A percentile compares a stretch with the other conserved stretches of the same genome.
Conservation (phyloP, 176 grass and related monocot species). For the Metroxylon sagu region DNA sequence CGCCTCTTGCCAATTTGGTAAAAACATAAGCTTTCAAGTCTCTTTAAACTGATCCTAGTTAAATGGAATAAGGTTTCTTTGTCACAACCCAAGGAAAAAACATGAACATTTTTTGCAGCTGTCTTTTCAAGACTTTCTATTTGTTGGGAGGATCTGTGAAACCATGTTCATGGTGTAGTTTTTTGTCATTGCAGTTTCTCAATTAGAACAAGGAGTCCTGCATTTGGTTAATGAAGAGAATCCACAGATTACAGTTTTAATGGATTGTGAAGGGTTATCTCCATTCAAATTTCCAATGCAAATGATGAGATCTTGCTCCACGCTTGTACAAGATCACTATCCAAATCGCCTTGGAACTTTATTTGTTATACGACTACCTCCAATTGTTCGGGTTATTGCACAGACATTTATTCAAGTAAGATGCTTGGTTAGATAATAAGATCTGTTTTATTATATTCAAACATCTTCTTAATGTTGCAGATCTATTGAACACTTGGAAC, state of each 20-base stretch:
- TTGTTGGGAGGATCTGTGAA: too few relatives aligned
- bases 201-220: slow-evolving; percentile 72
- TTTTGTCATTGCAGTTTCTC: slow-evolving; percentile 64
- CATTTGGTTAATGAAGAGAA: slow-evolving; percentile 73
- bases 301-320: slow-evolving; percentile 80
- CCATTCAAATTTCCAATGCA: slow-evolving; percentile 97
- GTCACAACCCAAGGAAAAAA: too few relatives aligned
- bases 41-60: too few relatives aligned
- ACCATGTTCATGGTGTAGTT: too few relatives aligned
- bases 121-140: too few relatives aligned
- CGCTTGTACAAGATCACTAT: slow-evolving; percentile 83
- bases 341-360: slow-evolving; percentile 70
- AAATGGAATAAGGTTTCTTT: too few relatives aligned
- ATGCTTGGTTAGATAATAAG: slow-evolving; percentile 2
- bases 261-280: slow-evolving; percentile 88
- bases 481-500: too few relatives aligned
- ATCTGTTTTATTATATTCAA: not conserved
- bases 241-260: slow-evolving; percentile 67
- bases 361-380: slow-evolving; percentile 81
- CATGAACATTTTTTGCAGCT: too few relatives aligned
- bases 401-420: slow-evolving; percentile 92
- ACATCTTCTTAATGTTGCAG: too few relatives aligned
- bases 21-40: too few relatives aligned
- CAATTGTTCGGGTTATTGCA: slow-evolving; percentile 91
- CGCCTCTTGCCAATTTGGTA: too few relatives aligned